phyloP scores from a whole-genome alignment of 768 basidiomycete species.

The Leccinum longicurvipes region DNA sequence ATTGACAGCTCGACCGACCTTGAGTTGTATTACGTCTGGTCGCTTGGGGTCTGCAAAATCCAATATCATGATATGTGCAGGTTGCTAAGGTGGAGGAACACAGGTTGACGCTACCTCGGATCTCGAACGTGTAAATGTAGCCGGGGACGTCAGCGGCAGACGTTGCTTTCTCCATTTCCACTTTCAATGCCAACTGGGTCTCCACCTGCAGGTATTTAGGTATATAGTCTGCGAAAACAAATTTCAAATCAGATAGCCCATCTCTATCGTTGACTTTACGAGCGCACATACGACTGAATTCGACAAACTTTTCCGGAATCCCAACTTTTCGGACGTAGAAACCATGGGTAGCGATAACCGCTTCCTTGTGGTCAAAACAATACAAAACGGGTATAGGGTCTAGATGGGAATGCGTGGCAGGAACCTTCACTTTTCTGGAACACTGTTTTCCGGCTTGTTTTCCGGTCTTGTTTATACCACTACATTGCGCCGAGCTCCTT shows the following conservation, averaged over 20 bases:
- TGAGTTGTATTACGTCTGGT: slow-evolving; percentile 53
- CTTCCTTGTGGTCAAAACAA: slow-evolving; percentile 64
- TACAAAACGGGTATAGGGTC: slow-evolving; percentile 39
- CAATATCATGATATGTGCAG: slow-evolving; percentile 6
- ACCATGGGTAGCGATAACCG: slow-evolving; percentile 46
- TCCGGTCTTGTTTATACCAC: slow-evolving; percentile 61
- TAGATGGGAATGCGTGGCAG: slow-evolving; percentile 23
- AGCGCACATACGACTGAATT: slow-evolving; percentile 49
- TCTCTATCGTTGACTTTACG: neutral
- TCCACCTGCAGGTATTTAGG: slow-evolving; percentile 58
- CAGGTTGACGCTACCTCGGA: slow-evolving; percentile 48
- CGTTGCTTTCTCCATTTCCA: slow-evolving; percentile 52
- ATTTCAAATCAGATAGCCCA: slow-evolving; percentile 2
- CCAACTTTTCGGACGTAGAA: slow-evolving; percentile 53
- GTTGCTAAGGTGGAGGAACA: neutral
- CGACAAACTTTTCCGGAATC: slow-evolving; percentile 42
- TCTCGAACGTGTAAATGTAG: slow-evolving; percentile 82
- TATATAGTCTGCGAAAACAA: slow-evolving; percentile 55
- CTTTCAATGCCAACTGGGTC: slow-evolving; percentile 55
- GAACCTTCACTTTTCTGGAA: slow-evolving; percentile 52
- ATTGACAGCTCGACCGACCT: slow-evolving; percentile 78
- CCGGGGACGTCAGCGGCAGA: slow-evolving; percentile 62
- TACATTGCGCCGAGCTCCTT: slow-evolving; percentile 45
- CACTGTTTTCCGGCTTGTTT: slow-evolving; percentile 59
- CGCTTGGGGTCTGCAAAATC: slow-evolving; percentile 28